Evolutionary conservation across 2,329 filamentous ascomycete genomes (phyloP).

Genomic region (Xylariales sp.): DNA sequence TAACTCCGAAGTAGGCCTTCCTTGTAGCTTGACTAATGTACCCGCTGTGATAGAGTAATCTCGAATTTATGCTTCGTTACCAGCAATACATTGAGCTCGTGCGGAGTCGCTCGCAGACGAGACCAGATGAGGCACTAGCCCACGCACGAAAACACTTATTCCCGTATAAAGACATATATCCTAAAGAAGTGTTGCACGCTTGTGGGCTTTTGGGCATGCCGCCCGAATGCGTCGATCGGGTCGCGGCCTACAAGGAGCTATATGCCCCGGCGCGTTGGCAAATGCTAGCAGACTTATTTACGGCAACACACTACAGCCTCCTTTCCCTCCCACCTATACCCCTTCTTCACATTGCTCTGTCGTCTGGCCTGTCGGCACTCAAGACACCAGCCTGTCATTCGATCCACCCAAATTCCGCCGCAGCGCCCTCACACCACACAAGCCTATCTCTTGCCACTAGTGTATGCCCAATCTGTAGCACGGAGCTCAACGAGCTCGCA

Average conservation of each 20-base stretch:
- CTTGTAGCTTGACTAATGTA: slow-evolving; percentile 17
- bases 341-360: slow-evolving; percentile 89
- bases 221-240: slow-evolving; percentile 60
- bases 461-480: slow-evolving; percentile 95
- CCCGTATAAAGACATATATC: slow-evolving; percentile 75
- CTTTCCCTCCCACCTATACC: slow-evolving; percentile 85
- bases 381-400: slow-evolving; percentile 96
- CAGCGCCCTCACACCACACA: slow-evolving; percentile 54
- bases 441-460: slow-evolving; percentile 69
- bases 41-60: slow-evolving; percentile 57
- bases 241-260: slow-evolving; percentile 63
- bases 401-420: slow-evolving; percentile 48
- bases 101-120: slow-evolving; percentile 69
- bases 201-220: slow-evolving; percentile 84
- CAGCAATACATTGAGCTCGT: slow-evolving; percentile 97
- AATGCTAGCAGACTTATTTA: slow-evolving; percentile 82
- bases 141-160: slow-evolving; percentile 87
- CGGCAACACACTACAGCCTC: slow-evolving; percentile 85
- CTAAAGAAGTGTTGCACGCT: slow-evolving; percentile 75
- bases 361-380: slow-evolving; percentile 89
- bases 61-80: slow-evolving; percentile 92
- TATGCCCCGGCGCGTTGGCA: slow-evolving; percentile 81
- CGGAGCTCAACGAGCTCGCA: slow-evolving; percentile 92
- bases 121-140: slow-evolving; percentile 78
- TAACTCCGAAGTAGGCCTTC: not conserved